A percentile compares a stretch with the other conserved stretches of the same genome.
phyloP scores from a whole-genome alignment of 768 basidiomycete genomes.

The Mycena leptocephala region DNA sequence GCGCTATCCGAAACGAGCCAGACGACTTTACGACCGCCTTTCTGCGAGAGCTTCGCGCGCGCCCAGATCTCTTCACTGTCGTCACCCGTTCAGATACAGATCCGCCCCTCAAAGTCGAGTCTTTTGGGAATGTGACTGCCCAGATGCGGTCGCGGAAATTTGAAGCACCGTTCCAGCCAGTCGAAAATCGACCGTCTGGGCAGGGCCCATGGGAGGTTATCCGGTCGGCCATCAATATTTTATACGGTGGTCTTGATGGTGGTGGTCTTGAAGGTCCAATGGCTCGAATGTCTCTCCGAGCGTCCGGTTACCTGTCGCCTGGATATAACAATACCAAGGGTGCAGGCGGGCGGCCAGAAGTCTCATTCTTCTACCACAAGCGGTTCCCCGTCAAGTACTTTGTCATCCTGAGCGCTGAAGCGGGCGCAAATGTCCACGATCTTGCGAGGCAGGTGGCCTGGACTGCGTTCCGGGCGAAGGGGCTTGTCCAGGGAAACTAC shows the following conservation, averaged over 20 bases:
- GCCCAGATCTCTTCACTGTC: conserved; percentile 50
- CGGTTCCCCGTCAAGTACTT: conserved; percentile 50
- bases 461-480: conserved; percentile 48
- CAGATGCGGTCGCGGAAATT: conserved; percentile 34
- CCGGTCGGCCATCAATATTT: conserved; percentile 37
- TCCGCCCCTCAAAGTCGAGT: conserved; percentile 39
- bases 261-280: too few relatives aligned
- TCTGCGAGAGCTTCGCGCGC: conserved; percentile 45
- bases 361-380: conserved; percentile 50
- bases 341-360: not conserved
- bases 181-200: not conserved
- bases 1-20: conserved; percentile 46
- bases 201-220: conserved; percentile 31
- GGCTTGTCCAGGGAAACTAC: conserved; percentile 43
- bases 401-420: conserved; percentile 43
- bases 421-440: conserved; percentile 26
- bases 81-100: conserved; percentile 47
- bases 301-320: not conserved
- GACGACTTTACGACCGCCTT: conserved; percentile 46
- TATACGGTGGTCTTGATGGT: conserved; percentile 45
- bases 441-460: conserved; percentile 43
- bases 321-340: not conserved
- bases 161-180: conserved; percentile 39
- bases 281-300: too few relatives aligned
- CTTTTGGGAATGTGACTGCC: conserved; percentile 42